These are phyloP conservation scores for Skeletonema marinoi DNA, from an alignment of 108 stramenopile species.

Conservation along the genomic window DNA sequence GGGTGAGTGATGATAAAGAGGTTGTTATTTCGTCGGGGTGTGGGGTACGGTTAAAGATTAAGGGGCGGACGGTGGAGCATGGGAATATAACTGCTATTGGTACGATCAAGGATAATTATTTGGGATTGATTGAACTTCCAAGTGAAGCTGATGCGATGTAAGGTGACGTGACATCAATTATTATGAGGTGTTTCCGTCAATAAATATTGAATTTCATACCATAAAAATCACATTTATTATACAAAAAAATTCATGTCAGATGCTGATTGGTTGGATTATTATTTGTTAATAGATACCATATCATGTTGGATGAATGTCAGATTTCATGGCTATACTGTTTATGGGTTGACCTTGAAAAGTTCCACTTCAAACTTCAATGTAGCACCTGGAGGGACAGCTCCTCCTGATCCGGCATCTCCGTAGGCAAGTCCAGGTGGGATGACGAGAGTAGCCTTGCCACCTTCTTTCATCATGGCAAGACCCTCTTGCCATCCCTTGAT, in stretches of 20 bases:
- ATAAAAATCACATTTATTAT: conserved; percentile 4
- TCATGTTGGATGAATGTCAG: not conserved
- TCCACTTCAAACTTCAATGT: conserved; percentile 96
- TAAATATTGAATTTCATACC: conserved; percentile 1
- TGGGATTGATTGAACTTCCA: conserved; percentile 90
- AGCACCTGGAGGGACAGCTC: conserved; percentile 92
- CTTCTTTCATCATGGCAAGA: conserved; percentile 87
- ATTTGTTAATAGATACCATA: not conserved
- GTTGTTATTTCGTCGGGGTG: conserved; percentile 88
- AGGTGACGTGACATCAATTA: not conserved
- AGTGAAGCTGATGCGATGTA: conserved; percentile 40
- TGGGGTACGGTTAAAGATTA: conserved; percentile 90
- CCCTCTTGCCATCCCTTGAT: conserved; percentile 97
- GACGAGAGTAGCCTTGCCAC: conserved; percentile 84
- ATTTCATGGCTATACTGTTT: conserved; percentile 16
- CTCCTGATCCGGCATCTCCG: conserved; percentile 91
- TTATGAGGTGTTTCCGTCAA: not conserved
- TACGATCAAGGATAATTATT: conserved; percentile 94
- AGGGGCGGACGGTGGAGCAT: conserved; percentile 91
- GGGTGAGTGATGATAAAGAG: conserved; percentile 94
- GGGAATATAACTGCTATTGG: conserved; percentile 94
- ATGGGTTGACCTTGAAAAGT: conserved; percentile 81
- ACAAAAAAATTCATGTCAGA: not conserved
- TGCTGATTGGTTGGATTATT: not conserved
- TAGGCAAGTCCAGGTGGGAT: conserved; percentile 92